Conservation (phyloP, 2,329 filamentous ascomycete species). For the Aspergillus versicolor region DNA sequence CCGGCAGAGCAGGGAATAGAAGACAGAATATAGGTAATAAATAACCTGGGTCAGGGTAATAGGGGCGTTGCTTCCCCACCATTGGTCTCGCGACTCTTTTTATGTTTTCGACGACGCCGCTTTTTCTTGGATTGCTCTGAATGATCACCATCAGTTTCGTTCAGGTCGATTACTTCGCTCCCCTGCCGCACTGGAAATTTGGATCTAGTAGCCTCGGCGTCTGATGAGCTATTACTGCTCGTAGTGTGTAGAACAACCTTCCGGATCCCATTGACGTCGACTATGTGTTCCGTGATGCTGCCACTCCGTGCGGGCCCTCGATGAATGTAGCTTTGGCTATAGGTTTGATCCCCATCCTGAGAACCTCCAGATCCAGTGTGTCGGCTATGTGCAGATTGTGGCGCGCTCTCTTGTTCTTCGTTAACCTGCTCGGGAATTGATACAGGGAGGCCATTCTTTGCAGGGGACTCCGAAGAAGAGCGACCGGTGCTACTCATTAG, state of each 20-base stretch:
- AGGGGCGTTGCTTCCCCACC: conserved; percentile 17
- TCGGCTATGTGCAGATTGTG: conserved; percentile 22
- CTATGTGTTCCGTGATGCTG: conserved; percentile 75
- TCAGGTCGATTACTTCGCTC: conserved; percentile 15
- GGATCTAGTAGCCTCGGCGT: conserved; percentile 23
- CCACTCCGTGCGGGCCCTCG: conserved; percentile 64
- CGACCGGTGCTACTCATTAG: conserved; percentile 49
- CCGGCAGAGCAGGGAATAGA: conserved; percentile 18
- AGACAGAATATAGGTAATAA: neutral
- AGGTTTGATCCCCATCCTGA: conserved; percentile 16
- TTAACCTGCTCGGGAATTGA: conserved; percentile 33
- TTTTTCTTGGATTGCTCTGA: conserved; percentile 23
- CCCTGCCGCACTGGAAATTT: conserved; percentile 16
- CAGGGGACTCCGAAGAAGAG: conserved; percentile 20
- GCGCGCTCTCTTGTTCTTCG: conserved; percentile 31
- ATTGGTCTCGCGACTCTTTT: conserved; percentile 7
- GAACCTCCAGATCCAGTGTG: conserved; percentile 22
- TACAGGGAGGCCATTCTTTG: conserved; percentile 26
- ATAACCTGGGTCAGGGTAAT: conserved; percentile 7
- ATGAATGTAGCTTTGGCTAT: conserved; percentile 34
- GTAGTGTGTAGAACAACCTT: conserved; percentile 74
- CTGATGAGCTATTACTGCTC: conserved; percentile 56
- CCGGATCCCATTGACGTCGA: conserved; percentile 70
- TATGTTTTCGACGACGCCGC: conserved; percentile 24
- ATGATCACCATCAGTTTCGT: conserved; percentile 5